Evolutionary conservation across 306 rosid genomes (phyloP), one percentile per base, ranked within the genome.

Genomic region (Alnus rubra): DNA sequence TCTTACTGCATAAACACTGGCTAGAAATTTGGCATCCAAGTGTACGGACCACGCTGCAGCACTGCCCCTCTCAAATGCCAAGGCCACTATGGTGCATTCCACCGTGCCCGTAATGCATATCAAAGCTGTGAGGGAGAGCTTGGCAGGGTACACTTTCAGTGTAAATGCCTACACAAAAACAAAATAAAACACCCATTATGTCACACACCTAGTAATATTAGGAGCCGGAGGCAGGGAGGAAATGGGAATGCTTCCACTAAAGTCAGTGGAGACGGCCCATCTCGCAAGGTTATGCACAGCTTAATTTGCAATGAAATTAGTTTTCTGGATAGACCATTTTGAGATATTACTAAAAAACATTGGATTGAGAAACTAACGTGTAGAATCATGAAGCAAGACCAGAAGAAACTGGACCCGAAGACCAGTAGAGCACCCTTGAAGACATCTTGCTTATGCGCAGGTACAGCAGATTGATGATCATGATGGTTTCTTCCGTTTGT

Each of bases 361-460:
- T 37, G 71, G 9, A 37, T 65, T 65, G 48, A 7, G 71, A 65
- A 37, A 37, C 71, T 45, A 23, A 87, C 92, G 71, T 86, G 91
- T 64, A 88, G 91, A 73, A 50, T 81, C n/a, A 80, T 13, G 74
- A 86, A 88, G 75, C 55, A 44, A 64, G 88, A 79, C 94, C 94
- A 86, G 77, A 84, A 23, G 59, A 84, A 39, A 56, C 94, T 88
- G 28, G 87, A 84, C 5, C 78, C 63, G 19, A 71, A n/a, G 54
- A 86, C 73, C 86, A 86, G 75, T 2, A 86, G 76, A 84, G 90
- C 76, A 50, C 92, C 94, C 74, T 81, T 84, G 3, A 86, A 33
- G 47, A 82, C 52, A 69, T 82, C 81, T 31, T 88, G 85, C 45
- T 75, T 75, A 71, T 48, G 50, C 31, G 55, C 71, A 72, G 77